Percentiles rank a stretch among this genome's conserved stretches.
phyloP scores from a whole-genome alignment of 1,284 basidiomycete genomes.

The Phaffia rhodozyma region DNA sequence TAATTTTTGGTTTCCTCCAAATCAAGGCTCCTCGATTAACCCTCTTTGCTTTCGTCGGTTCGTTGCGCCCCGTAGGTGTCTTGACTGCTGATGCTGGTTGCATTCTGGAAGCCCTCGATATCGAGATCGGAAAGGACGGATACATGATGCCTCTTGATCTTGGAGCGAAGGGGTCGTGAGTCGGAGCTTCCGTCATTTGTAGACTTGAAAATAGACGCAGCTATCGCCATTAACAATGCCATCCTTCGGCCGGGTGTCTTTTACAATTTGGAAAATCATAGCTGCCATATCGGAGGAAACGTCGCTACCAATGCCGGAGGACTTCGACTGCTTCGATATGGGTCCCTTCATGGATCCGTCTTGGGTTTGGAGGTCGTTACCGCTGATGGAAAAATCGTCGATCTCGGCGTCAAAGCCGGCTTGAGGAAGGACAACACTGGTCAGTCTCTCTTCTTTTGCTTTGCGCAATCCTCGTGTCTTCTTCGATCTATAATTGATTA shows the following conservation, averaged over 20 bases:
- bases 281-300: constrained; percentile 97
- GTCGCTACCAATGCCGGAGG: constrained; percentile 97
- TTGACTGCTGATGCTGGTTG: constrained; percentile 71
- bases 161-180: constrained; percentile 89
- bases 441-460: constrained; percentile 30
- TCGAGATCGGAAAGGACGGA: constrained; percentile 72
- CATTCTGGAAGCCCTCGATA: constrained; percentile 77
- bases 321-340: constrained; percentile 83
- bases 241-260: not conserved
- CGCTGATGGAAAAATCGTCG: constrained; percentile 88
- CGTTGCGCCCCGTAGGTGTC: constrained; percentile 32
- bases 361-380: constrained; percentile 95
- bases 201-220: not conserved
- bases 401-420: constrained; percentile 49
- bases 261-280: constrained; percentile 27
- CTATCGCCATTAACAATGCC: not conserved
- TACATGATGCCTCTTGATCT: constrained; percentile 97
- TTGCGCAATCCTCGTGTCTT: constrained; percentile 11
- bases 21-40: not conserved
- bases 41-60: not conserved
- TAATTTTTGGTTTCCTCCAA: constrained; percentile 1
- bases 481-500: not conserved
- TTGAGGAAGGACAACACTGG: constrained; percentile 98
- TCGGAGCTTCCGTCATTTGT: constrained; percentile 11
- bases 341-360: constrained; percentile 87